These are phyloP conservation scores for Populus euphratica DNA, from an alignment of 345 rosid species.

Conservation along the genomic window DNA sequence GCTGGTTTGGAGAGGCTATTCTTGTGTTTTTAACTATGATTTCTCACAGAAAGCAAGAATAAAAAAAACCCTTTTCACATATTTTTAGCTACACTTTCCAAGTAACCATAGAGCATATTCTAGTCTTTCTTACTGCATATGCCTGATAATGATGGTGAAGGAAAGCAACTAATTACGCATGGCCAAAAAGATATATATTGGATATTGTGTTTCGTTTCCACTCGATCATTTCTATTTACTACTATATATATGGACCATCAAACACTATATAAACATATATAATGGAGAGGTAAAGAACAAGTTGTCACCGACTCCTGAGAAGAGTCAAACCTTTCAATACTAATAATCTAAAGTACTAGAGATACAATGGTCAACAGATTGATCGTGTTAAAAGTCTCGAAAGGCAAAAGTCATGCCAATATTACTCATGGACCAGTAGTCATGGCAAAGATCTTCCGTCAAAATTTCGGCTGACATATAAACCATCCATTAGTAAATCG, in stretches of 20 bases:
- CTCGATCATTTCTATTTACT: background rate
- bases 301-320: conserved; percentile 1
- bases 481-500: conserved; percentile 7
- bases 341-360: background rate
- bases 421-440: background rate
- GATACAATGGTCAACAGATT: background rate
- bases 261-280: background rate
- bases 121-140: background rate
- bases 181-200: background rate
- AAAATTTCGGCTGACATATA: background rate
- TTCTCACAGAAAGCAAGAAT: no score
- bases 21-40: no score
- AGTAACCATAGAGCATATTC: background rate
- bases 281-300: background rate
- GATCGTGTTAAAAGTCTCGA: background rate
- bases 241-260: background rate
- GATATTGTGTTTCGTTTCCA: background rate
- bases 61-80: background rate
- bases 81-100: no score
- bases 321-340: conserved; percentile 1
- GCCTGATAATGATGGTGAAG: background rate
- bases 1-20: no score
- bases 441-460: background rate
- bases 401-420: background rate
- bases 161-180: background rate